phyloP scores from a whole-genome alignment of 2,329 filamentous ascomycete species.

The Claviceps sp. region DNA sequence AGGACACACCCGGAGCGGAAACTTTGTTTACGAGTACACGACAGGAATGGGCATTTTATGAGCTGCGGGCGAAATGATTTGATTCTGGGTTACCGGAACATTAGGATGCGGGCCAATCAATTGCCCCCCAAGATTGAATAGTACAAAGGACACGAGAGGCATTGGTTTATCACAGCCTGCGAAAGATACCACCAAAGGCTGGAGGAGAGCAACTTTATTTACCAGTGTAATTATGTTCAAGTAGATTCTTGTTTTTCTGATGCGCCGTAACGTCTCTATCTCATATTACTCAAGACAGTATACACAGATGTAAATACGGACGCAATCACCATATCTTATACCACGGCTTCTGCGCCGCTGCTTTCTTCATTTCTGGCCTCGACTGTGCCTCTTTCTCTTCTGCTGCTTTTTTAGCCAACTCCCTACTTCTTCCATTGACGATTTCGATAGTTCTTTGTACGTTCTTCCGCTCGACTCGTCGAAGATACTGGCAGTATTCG shows the following conservation, averaged over 20 bases:
- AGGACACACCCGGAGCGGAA: background rate
- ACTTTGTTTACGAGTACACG: background rate
- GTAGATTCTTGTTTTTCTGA: background rate
- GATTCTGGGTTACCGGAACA: background rate
- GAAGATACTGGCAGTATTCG: constrained; percentile 69
- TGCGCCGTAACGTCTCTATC: background rate
- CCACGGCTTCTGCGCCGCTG: constrained; percentile 31
- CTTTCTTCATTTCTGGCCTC: constrained; percentile 18
- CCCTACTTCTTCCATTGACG: constrained; percentile 36
- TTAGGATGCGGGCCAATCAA: background rate
- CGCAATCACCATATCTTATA: constrained; percentile 41
- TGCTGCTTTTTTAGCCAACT: constrained; percentile 30
- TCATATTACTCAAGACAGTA: background rate
- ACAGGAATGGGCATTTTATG: background rate
- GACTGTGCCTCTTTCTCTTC: constrained; percentile 25
- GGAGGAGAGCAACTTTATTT: background rate
- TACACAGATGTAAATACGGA: background rate
- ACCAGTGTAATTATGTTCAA: background rate
- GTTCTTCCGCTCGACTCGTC: constrained; percentile 62
- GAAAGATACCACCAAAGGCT: background rate
- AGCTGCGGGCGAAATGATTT: background rate
- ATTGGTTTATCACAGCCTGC: background rate
- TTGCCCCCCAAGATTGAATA: background rate
- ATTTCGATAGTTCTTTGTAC: constrained; percentile 77
- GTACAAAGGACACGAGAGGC: background rate